Conservation (phyloP, 306 rosid genomes). For the Prinsepia uniflora region DNA sequence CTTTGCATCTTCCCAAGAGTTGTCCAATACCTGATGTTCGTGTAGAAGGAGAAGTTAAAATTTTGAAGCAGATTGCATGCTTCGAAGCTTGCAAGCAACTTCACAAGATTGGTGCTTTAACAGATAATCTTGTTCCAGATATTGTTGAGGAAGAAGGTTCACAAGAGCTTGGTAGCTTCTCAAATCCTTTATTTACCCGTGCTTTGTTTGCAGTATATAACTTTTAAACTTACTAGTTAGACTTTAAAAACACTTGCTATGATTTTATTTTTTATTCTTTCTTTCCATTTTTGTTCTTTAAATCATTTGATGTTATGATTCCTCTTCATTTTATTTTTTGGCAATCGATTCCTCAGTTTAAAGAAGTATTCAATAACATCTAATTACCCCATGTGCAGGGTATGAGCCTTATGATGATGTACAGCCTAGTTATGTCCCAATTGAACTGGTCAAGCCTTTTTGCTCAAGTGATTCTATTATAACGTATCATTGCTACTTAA, state of each 20-base stretch:
- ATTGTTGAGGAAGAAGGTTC: slow-evolving; percentile 51
- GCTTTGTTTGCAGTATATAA: not conserved
- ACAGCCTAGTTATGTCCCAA: slow-evolving; percentile 59
- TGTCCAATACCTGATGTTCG: slow-evolving; percentile 53
- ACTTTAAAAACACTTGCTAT: not conserved
- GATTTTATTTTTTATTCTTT: not conserved
- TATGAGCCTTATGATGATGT: slow-evolving; percentile 45
- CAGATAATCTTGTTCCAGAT: slow-evolving; percentile 72
- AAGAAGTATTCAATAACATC: not conserved
- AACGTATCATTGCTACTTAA: slow-evolving; percentile 59
- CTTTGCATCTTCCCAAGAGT: slow-evolving; percentile 69
- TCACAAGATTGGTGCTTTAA: slow-evolving; percentile 74
- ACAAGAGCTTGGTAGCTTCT: slow-evolving; percentile 46
- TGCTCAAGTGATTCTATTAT: slow-evolving; percentile 21
- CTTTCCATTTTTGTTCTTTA: not conserved
- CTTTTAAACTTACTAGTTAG: not conserved
- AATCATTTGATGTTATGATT: not conserved
- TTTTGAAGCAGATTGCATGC: slow-evolving; percentile 62
- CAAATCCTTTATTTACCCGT: slow-evolving; percentile 18
- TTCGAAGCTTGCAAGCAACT: slow-evolving; percentile 90
- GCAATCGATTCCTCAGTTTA: no score
- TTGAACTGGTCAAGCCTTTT: slow-evolving; percentile 42
- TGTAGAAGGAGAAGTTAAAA: slow-evolving; percentile 43
- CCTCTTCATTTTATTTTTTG: slow-evolving; percentile 16
- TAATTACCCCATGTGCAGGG: slow-evolving; percentile 34